Evolutionary conservation across 1,139 yeast genomes (phyloP).

Genomic region (Taphrina deformans): DNA sequence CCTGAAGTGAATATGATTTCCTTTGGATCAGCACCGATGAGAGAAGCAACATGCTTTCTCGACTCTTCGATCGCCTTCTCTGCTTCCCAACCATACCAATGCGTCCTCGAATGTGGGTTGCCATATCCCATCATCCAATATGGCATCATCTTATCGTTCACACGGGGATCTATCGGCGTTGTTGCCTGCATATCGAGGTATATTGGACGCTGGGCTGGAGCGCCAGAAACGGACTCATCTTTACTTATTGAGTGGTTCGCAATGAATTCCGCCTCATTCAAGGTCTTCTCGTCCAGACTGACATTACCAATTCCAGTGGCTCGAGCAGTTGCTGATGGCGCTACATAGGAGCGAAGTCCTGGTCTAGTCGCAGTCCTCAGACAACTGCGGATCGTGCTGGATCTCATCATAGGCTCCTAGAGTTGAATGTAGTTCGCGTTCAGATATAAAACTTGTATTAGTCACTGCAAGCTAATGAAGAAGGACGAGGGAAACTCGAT

Average conservation of each 20-base stretch:
- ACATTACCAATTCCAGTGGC: constrained; percentile 19
- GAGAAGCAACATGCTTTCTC: constrained; percentile 72
- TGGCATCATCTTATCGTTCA: constrained; percentile 86
- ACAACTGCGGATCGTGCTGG: constrained; percentile 2
- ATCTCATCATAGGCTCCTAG: background rate
- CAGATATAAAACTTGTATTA: background rate
- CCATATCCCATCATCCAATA: constrained; percentile 94
- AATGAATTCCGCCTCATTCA: constrained; percentile 26
- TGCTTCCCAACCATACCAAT: constrained; percentile 99
- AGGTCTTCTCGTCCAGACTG: constrained; percentile 15
- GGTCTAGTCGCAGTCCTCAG: background rate
- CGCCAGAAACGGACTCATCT: constrained; percentile 17
- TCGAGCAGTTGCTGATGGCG: constrained; percentile 10
- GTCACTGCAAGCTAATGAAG: background rate
- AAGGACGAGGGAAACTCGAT: background rate
- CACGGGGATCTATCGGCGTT: constrained; percentile 97
- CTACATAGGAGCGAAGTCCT: constrained; percentile 4
- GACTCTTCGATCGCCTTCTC: constrained; percentile 89
- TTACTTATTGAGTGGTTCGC: constrained; percentile 24
- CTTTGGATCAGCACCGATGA: constrained; percentile 91
- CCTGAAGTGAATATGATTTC: constrained; percentile 97
- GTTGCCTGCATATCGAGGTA: constrained; percentile 97
- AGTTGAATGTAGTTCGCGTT: background rate
- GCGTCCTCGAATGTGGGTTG: constrained; percentile 96
- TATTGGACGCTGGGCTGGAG: constrained; percentile 64